A percentile compares a stretch with the other conserved stretches of the same genome.
Evolutionary conservation across 78 protist genomes (phyloP).

Genomic region (slime mould (Dictyostelium discoideum)): dicty_2.7 NC_007090.3:4785001-4785500

Average conservation of each 20-base stretch:
- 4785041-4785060: neutral
- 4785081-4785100: neutral
- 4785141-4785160: neutral
- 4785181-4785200: neutral
- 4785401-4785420: neutral
- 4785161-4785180: neutral
- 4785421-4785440: neutral
- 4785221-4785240: no score
- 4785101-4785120: conserved; percentile 4
- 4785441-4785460: neutral
- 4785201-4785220: neutral
- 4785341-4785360: neutral
- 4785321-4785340: neutral
- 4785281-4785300: neutral
- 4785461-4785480: neutral
- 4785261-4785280: no score
- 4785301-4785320: neutral
- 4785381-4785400: neutral
- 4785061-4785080: neutral
- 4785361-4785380: neutral
- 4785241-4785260: no score
- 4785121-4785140: neutral
- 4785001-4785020: neutral
- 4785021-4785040: neutral
- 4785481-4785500: neutral